A percentile compares a stretch with the other conserved stretches of the same genome.
phyloP scores from a whole-genome alignment of 805 yeast species.

The Phaffomyces thermotolerans region DNA sequence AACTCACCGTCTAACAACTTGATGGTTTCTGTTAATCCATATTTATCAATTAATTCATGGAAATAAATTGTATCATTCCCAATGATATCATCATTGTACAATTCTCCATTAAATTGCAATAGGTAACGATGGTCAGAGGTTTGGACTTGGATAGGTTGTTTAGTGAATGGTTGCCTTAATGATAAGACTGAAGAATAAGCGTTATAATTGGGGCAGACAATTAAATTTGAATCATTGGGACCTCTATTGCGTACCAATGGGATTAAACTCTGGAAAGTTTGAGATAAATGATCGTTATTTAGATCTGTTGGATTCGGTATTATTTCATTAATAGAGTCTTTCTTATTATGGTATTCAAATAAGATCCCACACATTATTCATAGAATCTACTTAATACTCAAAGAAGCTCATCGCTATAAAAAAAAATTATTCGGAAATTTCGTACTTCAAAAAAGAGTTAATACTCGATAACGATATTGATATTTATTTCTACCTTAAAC shows the following conservation, averaged over 20 bases:
- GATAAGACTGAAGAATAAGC: slow-evolving; percentile 61
- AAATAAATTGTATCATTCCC: slow-evolving; percentile 57
- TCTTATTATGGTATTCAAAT: slow-evolving; percentile 24
- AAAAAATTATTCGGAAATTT: neutral
- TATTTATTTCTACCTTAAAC: too few relatives aligned
- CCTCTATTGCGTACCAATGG: slow-evolving; percentile 43
- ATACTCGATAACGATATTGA: too few relatives aligned
- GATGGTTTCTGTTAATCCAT: slow-evolving; percentile 34
- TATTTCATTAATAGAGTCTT: neutral
- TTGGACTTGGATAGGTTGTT: slow-evolving; percentile 50
- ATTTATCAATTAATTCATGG: slow-evolving; percentile 6
- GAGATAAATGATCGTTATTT: neutral
- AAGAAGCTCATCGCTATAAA: neutral
- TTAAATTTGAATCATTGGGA: slow-evolving; percentile 41
- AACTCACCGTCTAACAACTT: slow-evolving; percentile 68
- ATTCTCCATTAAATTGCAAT: slow-evolving; percentile 86
- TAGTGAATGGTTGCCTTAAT: slow-evolving; percentile 67
- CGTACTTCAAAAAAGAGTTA: neutral
- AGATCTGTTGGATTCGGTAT: neutral
- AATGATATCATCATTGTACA: slow-evolving; percentile 55
- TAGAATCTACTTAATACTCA: neutral
- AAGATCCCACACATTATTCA: slow-evolving; percentile 55
- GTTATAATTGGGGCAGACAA: slow-evolving; percentile 7
- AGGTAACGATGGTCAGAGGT: slow-evolving; percentile 26
- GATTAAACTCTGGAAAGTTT: neutral